These are phyloP conservation scores for Talaromyces rugulosus DNA, from an alignment of 2,329 filamentous ascomycete genomes.

Conservation along the genomic window DNA sequence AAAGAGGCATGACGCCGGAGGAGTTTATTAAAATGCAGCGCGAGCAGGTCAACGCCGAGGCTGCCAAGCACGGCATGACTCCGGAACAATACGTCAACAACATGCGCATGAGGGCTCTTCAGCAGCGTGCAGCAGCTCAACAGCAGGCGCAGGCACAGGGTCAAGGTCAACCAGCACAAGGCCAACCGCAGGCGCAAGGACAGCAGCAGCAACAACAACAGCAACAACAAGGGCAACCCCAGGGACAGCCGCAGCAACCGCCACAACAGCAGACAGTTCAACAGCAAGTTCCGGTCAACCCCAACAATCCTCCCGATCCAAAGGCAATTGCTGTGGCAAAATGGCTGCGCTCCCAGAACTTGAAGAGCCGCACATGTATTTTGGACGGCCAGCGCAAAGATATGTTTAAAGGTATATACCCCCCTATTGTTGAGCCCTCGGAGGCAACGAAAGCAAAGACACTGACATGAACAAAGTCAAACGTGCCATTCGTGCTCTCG, in stretches of 20 bases:
- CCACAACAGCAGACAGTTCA: constrained; percentile 29
- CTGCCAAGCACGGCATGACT: constrained; percentile 49
- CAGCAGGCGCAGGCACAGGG: constrained; percentile 20
- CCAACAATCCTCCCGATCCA: constrained; percentile 69
- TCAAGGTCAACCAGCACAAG: constrained; percentile 15
- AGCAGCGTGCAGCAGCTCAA: constrained; percentile 37
- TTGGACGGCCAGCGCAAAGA: constrained; percentile 95
- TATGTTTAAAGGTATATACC: constrained; percentile 78
- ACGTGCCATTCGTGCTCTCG: constrained; percentile 83
- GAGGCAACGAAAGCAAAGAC: background rate
- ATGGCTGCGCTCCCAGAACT: constrained; percentile 75
- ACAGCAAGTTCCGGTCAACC: constrained; percentile 46
- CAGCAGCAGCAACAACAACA: constrained; percentile 2
- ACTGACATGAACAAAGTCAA: constrained; percentile 61
- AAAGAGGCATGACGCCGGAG: constrained; percentile 77
- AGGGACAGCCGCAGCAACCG: constrained; percentile 13
- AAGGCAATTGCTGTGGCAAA: constrained; percentile 83
- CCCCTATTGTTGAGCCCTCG: background rate
- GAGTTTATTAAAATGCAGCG: constrained; percentile 68
- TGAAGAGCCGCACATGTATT: constrained; percentile 88
- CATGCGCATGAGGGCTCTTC: constrained; percentile 44
- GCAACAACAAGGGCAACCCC: constrained; percentile 14
- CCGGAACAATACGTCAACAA: constrained; percentile 47
- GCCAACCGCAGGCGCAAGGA: constrained; percentile 16
- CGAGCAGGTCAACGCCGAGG: constrained; percentile 42